Percentiles rank a stretch among this genome's conserved stretches.
phyloP scores from a whole-genome alignment of 2,329 filamentous ascomycete genomes.

The Fusarium chuoi region DNA sequence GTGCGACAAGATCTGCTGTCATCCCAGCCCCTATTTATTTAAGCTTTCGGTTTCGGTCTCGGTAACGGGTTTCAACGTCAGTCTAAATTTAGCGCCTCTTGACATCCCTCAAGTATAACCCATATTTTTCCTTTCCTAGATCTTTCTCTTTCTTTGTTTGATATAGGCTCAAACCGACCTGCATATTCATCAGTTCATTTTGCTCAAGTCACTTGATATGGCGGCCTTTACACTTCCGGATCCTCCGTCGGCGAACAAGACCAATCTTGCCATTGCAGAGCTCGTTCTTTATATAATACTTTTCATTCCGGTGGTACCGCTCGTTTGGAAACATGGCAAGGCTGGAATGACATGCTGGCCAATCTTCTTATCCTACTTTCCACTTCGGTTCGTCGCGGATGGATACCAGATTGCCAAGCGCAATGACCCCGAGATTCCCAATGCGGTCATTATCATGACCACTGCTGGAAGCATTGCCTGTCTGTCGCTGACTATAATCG shows the following conservation, averaged over 20 bases:
- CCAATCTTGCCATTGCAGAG: neutral
- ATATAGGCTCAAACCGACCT: neutral
- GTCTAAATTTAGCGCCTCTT: neutral
- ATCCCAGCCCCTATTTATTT: neutral
- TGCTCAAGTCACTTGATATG: neutral
- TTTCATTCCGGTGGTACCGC: neutral
- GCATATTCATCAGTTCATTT: neutral
- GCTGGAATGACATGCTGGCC: neutral
- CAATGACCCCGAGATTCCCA: neutral
- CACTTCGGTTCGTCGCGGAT: neutral
- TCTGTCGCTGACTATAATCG: neutral
- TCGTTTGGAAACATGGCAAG: neutral
- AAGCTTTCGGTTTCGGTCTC: neutral
- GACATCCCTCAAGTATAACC: neutral
- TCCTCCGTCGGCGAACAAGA: neutral
- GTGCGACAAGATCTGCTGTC: neutral
- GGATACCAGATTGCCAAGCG: neutral
- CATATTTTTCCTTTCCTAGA: neutral
- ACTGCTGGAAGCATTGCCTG: neutral
- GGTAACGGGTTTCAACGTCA: accelerated
- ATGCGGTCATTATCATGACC: neutral
- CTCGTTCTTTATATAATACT: neutral
- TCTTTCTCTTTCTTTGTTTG: neutral
- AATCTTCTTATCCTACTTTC: neutral
- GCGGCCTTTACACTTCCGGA: neutral